Evolutionary conservation across 176 grass and related monocot genomes (phyloP).

Genomic region (Triticum timopheevii): DNA sequence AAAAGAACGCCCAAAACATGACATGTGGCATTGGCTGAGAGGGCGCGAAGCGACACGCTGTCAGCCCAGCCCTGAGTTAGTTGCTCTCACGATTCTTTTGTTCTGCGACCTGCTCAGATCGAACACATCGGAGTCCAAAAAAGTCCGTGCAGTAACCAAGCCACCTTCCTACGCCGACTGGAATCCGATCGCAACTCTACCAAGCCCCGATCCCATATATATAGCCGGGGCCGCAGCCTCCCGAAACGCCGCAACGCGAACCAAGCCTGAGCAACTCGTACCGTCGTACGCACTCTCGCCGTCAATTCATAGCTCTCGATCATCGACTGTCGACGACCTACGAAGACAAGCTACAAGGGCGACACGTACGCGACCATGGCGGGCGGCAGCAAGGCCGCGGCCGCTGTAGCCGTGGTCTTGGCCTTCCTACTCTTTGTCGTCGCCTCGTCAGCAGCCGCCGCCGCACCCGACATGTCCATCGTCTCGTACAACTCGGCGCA

Average conservation of each 20-base stretch:
- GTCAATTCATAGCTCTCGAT: not conserved
- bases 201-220: not conserved
- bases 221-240: not conserved
- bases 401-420: not conserved
- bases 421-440: not conserved
- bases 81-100: no score
- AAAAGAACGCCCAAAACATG: no score
- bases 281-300: not conserved
- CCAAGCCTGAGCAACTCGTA: not conserved
- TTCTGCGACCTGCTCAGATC: no score
- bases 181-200: not conserved
- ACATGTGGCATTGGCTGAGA: no score
- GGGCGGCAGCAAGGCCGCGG: not conserved
- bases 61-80: no score
- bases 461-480: not conserved
- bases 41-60: no score
- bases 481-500: constrained; percentile 11
- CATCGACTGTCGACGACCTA: not conserved
- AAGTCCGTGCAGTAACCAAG: no score
- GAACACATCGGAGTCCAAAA: no score
- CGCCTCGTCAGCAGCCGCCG: not conserved
- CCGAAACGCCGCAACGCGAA: not conserved
- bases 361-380: not conserved
- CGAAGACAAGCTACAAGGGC: not conserved
- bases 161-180: not conserved